Evolutionary conservation across 176 grass and related monocot species (phyloP), one percentile per base, ranked within the genome.

Genomic region (Canna indica): DNA sequence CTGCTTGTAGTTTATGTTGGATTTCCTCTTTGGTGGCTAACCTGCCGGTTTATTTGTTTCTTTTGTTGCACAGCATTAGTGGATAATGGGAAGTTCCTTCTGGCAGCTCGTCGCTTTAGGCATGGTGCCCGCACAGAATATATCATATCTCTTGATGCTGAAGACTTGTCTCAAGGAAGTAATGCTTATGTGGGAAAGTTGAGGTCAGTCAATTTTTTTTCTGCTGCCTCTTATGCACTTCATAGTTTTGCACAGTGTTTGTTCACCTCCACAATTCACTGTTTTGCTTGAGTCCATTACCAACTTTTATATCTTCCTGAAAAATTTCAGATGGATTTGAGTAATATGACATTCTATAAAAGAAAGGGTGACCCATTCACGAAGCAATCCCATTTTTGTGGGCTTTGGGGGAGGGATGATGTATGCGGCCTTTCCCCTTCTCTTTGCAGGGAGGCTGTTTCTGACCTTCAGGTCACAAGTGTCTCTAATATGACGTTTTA

Each of bases 51-150:
- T 50, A 29, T 17, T 78, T 56, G 62, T 26, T 69, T 36, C 67
- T n/a, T n/a, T n/a, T 58, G 17, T 86, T 62, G 86, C 66, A 58
- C 83, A 97, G 93, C 88, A 46, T 77, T 85, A 61, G 62, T 41
- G 0, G 88, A 92, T 79, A 90, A 92, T 67, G 93, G 93, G 68
- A 97, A 97, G 77, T 97, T 97, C 80, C 75, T 97, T 50, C 75
- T 97, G 75, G 86, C 80, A 80, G 93, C 88, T 75, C 81, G 84
- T 77, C 87, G 86, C 73, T 85, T 89, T 80, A 91, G 93, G 84
- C 38, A 79, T 56, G 83, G 83, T 60, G 86, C 77, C 29, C 84
- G 87, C 74, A 83, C 85, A 53, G 93, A 92, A 65, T 97, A 92
- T 76, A 81, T 90, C 36, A 90, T 97, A 72, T 97, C 93, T 42